Base-by-base conservation (phyloP, 768 basidiomycete species). In the Roridomyces roridus region DNA sequence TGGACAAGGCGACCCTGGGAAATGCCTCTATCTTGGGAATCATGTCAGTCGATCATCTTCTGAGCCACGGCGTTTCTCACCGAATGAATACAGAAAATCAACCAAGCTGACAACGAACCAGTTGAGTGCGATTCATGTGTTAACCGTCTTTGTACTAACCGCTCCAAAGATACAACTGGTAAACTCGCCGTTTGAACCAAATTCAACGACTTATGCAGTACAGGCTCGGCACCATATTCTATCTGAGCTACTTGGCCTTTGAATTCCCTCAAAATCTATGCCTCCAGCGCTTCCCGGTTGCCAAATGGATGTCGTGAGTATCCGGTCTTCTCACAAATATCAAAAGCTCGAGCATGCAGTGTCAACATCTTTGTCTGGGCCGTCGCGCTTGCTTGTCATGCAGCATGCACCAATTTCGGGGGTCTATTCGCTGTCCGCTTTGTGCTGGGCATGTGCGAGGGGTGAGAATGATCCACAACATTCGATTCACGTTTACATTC, bases 271-370 rank as follows among this genome's bases (percentile, higher is more conserved):
- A 89, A 66, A 89, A 89, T 31, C 29, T 14, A 31, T 6, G 29
- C 29, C 77, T 92, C 20, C 90, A 92, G 64, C 81, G 79, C 49
- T 82, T 89, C 49, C 89, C 88, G 6, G 86, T 92, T 40, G 90
- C 85, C 43, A 91, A 90, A 75, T 91, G 90, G 90, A 91, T 92
- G 84, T n/a, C n/a, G n/a, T n/a, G n/a, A n/a, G n/a, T n/a, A n/a
- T n/a, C n/a, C n/a, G n/a, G n/a, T n/a, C n/a, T n/a, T n/a, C n/a
- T n/a, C n/a, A n/a, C n/a, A n/a, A n/a, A n/a, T n/a, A n/a, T n/a
- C n/a, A n/a, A n/a, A n/a, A n/a, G n/a, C n/a, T n/a, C n/a, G n/a
- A n/a, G n/a, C n/a, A n/a, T n/a, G n/a, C n/a, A 90, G 87, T 66
- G 69, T 89, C 66, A 92, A 91, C 70, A 89, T 92, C 51, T 86